Base-by-base conservation (phyloP, 2,329 filamentous ascomycete species). In the Scopulariopsis brevicaulis region DNA sequence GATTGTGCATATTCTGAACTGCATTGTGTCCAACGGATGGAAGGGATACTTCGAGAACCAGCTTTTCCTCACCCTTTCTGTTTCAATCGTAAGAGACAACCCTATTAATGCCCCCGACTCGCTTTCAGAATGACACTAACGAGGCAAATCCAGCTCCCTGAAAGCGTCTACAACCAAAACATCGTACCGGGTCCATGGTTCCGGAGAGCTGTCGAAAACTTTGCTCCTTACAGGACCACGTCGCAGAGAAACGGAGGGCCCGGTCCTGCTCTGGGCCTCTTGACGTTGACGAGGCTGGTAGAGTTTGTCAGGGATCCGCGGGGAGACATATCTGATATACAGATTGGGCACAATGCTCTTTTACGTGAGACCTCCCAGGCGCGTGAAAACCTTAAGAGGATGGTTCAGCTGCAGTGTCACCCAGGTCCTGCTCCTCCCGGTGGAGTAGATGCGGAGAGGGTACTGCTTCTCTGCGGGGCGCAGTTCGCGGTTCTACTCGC, bases 1-100 rank as follows among this genome's bases (percentile, higher is more conserved):
- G 0, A 62, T 73, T 25, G 65, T 70, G 1, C 63, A 67, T 53
- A 46, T 73, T 1, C 63, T 73, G 4, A 65, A 65, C 54, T 63
- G 63, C 4, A 63, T 67, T 5, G 63, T 63, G 1, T 34, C 59
- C 28, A 61, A 65, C 24, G 60, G 64, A 2, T 65, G 65, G 63
- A 54, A 60, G 0, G 67, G 66, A 0, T 58, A 64, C 0, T 70
- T 71, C 11, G 65, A 68, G 25, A 59, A 61, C 7, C 62, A 66
- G 10, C 64, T 73, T 51, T 61, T 68, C 10, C 46, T 67, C 4
- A 69, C 70, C 0, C 63, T 72, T 8, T 64, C 63, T 25, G 55
- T 71, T 0, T 65, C 69, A 24, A 68, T 70, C 2, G 70, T 73
- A 65, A 20, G 68, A 40, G 4, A 55, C 46, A 24, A 1, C 1